Base-by-base conservation (phyloP, 805 yeast genomes). In the Lipomyces starkeyi region DNA sequence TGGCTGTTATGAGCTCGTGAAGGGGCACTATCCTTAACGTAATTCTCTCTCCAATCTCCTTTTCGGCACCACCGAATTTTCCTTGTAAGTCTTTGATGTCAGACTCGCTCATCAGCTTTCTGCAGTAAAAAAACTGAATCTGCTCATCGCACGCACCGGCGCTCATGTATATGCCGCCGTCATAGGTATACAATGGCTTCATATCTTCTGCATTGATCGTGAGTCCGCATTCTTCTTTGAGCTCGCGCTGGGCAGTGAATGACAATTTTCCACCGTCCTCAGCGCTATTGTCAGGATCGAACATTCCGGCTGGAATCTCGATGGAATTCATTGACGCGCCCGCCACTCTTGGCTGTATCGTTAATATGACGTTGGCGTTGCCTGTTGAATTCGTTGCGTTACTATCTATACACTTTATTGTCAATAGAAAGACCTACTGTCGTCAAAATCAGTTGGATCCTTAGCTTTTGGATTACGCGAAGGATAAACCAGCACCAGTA, bases 291-390 rank as follows among this genome's bases (percentile, higher is more conserved):
- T 58, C 63, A 29, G n/a, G 63, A 52, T 75, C 77, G 52, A 66
- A 63, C 77, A 75, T 74, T 13, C 77, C 77, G 5, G 77, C 77
- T 4, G 77, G 77, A 47, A 75, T 64, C 65, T 75, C 77, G 35
- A 59, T 43, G 62, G 72, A 57, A 40, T 54, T 59, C 71, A 73
- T 58, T 32, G 67, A 47, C 11, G 74, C 76, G 3, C 70, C 68
- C 5, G 76, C 68, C 20, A 75, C 70, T 34, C 77, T 68, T 1
- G 77, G 75, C 65, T 75, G 77, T 6, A 65, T 35, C 2, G 73
- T 71, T 37, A 75, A 53, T 3, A 74, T 68, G 1, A 72, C 72
- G 34, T 63, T 58, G 35, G 66, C 73, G 37, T 54, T 64, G 22
- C 55, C 71, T 67, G 17, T 6, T 3, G 49, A 35, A 25, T 37